Evolutionary conservation across 2,329 filamentous ascomycete species (phyloP), one percentile per base, ranked within the genome.

Genomic region (Colletotrichum sp.): DNA sequence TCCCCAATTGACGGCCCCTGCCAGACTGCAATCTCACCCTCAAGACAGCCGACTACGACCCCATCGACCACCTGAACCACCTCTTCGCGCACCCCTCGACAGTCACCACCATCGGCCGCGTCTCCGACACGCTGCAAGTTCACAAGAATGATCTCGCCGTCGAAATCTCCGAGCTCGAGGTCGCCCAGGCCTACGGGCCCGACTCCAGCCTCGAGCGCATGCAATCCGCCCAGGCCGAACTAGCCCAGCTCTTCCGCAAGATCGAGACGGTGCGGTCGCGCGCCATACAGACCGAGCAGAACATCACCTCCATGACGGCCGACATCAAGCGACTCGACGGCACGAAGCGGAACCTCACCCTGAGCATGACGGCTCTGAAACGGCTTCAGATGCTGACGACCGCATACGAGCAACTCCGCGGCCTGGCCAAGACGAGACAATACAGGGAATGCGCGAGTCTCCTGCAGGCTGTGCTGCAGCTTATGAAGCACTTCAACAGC

Each of bases 351-450:
- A 99, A 99, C 85, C 90, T 99, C 77, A 98, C 97, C 12, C 90
- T 98, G 70, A 98, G 96, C 79, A 99, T 99, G 97, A 99, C 97
- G 59, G 96, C 96, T 27, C 88, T 99, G 81, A 99, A 99, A 88
- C 91, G 97, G 63, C 90, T 99, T 80, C 97, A 99, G 89, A 99
- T 99, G 97, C 88, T 99, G 82, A 98, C 97, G 7, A 98, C 97
- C 5, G 97, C 97, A n/a, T 99, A 98, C 85, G 97, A 98, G 83
- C 97, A 99, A 86, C 89, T 99, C 74, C 91, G 94, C 74, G 94
- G 93, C 4, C 88, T 98, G 79, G 94, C 95, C 79, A 94, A 94
- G 85, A 94, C 94, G 44, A 90, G 96, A 72, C 97, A 99, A 84
- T 99, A 99, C 84, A 90, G 95, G 78, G 97, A 99, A 84, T 98